phyloP scores from a whole-genome alignment of 164 flowering plant species.

The Umbilicus rupestris region DNA sequence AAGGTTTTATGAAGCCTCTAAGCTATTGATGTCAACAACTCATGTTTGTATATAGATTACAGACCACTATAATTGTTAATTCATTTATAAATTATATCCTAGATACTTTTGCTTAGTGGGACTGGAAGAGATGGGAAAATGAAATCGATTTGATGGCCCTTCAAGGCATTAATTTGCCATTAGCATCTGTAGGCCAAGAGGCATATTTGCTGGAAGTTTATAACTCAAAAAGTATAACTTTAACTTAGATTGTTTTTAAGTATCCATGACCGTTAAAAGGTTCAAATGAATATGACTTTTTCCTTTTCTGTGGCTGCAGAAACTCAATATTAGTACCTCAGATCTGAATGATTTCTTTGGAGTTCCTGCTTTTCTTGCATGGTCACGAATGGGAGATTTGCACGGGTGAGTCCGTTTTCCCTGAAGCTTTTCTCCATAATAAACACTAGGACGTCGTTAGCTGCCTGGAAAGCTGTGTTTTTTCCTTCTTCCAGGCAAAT shows the following conservation, averaged over 20 bases:
- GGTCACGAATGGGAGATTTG: constrained; percentile 81
- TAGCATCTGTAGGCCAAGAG: constrained; percentile 84
- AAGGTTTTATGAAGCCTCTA: background rate
- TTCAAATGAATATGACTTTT: background rate
- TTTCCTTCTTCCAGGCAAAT: background rate
- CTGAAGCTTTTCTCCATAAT: background rate
- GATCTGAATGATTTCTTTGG: constrained; percentile 70
- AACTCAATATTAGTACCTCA: constrained; percentile 45
- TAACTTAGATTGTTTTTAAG: background rate
- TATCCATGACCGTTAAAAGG: background rate
- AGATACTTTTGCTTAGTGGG: constrained; percentile 88
- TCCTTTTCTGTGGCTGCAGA: constrained; percentile 24
- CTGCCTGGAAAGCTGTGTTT: background rate
- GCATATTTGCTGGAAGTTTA: constrained; percentile 19
- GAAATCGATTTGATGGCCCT: constrained; percentile 92
- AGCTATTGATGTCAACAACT: no score
- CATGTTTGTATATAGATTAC: background rate
- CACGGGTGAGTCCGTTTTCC: constrained; percentile 41
- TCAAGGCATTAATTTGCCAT: constrained; percentile 66
- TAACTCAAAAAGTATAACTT: no score
- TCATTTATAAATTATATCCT: constrained; percentile 6
- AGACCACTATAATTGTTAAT: no score
- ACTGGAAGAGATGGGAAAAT: constrained; percentile 79
- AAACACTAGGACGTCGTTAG: background rate
- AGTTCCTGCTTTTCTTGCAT: constrained; percentile 78